These are phyloP conservation scores for Cercophora samala DNA, from an alignment of 495 filamentous ascomycete genomes.

Conservation along the genomic window DNA sequence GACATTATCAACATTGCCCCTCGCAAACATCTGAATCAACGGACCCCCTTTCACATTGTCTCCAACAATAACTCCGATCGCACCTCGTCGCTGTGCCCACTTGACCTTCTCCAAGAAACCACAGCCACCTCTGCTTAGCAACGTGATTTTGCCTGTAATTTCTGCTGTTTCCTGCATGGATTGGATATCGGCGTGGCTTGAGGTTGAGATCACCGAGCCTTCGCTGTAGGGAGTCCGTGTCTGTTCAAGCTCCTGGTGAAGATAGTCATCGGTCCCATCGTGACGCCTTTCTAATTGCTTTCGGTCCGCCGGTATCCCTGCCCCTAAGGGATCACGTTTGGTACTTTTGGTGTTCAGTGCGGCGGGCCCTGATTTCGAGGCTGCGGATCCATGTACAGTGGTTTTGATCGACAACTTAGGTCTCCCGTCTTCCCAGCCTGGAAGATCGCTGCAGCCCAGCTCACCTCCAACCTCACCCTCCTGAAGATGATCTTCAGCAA, in stretches of 20 bases:
- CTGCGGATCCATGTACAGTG: conserved; percentile 19
- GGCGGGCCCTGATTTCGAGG: conserved; percentile 21
- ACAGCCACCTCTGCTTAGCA: conserved; percentile 89
- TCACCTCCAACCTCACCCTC: conserved; percentile 73
- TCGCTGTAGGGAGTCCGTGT: conserved; percentile 33
- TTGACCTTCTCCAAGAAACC: conserved; percentile 96
- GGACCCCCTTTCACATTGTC: conserved; percentile 82
- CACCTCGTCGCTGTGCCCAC: conserved; percentile 91
- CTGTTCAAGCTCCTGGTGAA: conserved; percentile 62
- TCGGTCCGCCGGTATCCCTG: conserved; percentile 29
- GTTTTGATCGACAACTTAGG: conserved; percentile 30
- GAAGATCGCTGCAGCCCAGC: conserved; percentile 97
- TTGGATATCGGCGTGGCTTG: conserved; percentile 84
- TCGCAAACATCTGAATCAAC: conserved; percentile 96
- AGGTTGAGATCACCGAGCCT: conserved; percentile 39
- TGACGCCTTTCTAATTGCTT: conserved; percentile 32
- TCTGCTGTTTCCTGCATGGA: conserved; percentile 91
- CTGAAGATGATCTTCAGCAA: conserved; percentile 66
- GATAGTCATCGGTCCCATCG: conserved; percentile 90
- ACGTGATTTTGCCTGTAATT: conserved; percentile 85
- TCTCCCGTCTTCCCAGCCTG: conserved; percentile 68
- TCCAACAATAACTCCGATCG: conserved; percentile 85
- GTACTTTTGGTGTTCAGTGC: conserved; percentile 15
- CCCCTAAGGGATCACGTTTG: conserved; percentile 20
- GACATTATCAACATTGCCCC: conserved; percentile 90